Evolutionary conservation across 2,329 filamentous ascomycete genomes (phyloP), one percentile per base, ranked within the genome.

Genomic region (Claviceps fusiformis): DNA sequence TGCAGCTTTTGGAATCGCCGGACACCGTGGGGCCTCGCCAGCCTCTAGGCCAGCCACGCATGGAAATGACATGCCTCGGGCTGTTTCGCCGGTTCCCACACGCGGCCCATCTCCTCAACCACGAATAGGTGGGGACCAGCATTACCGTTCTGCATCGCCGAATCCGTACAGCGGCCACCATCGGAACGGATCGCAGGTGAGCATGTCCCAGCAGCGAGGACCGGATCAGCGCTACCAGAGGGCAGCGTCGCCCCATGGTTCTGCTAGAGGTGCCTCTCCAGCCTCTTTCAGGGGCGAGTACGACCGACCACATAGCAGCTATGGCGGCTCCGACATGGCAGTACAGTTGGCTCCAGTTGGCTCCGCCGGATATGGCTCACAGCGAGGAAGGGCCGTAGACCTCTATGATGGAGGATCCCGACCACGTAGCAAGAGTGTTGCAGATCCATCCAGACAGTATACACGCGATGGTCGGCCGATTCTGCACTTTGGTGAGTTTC

Each of bases 381-480:
- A 75, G 61, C 71, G 78, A 56, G 74, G 78, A 54, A 71, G 71
- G 64, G 74, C 77, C 10, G 79, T 80, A 75, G 77, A 75, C n/a
- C 68, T 79, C 52, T 79, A 82, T 61, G 78, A 81, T 41, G 76
- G 75, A 5, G 68, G 75, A 5, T 72, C 67, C 59, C 71, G 80
- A 58, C 76, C 79, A 60, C 73, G 85, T 60, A 95, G 90, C 69
- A 89, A 92, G 75, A 95, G 90, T 64, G 78, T 93, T 57, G 89
- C 87, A n/a, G 87, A 93, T 63, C 78, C 81, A 31, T 82, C 83
- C n/a, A 78, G 87, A 62, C 87, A 91, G 63, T 89, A 87, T 63
- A 95, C 89, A 5, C 81, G 83, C 59, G 90, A 96, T 67, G 92
- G 93, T 35, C 82, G 88, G 58, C 83, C 88, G 41, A 92, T 97